Conservation (phyloP, 192 early-diverging fungal genomes). For the Irineochytrium annulatum region DNA sequence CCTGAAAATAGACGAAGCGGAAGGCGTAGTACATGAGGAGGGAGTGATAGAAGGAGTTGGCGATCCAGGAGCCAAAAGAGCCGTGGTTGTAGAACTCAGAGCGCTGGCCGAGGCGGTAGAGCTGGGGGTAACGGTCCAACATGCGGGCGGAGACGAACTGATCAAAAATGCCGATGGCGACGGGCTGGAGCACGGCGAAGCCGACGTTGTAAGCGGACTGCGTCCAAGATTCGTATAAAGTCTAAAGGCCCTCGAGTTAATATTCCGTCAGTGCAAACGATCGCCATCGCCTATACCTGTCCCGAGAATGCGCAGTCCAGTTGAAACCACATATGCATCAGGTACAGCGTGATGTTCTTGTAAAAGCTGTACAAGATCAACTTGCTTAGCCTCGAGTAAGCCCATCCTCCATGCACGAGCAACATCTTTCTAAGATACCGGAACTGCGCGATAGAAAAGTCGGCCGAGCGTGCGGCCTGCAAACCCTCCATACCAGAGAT, state of each 20-base stretch:
- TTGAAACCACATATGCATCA: constrained; percentile 97
- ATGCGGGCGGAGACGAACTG: constrained; percentile 89
- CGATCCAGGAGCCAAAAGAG: constrained; percentile 88
- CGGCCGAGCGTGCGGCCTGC: constrained; percentile 92
- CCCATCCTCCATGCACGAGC: constrained; percentile 96
- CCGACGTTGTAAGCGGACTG: constrained; percentile 91
- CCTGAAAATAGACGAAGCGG: constrained; percentile 61
- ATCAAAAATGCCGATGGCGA: constrained; percentile 97
- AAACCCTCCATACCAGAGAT: constrained; percentile 95
- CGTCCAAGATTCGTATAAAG: constrained; percentile 98
- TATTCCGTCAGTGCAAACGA: not conserved
- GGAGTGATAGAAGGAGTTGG: constrained; percentile 92
- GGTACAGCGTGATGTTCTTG: constrained; percentile 97
- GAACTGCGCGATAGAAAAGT: constrained; percentile 99
- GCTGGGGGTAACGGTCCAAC: constrained; percentile 94
- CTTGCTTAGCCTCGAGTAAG: constrained; percentile 91
- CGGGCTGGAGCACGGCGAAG: constrained; percentile 91
- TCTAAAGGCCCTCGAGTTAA: constrained; percentile 49
- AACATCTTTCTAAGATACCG: constrained; percentile 89
- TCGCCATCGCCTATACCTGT: constrained; percentile 28
- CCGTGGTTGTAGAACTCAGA: constrained; percentile 72
- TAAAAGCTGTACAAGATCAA: constrained; percentile 98
- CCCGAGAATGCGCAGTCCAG: constrained; percentile 95
- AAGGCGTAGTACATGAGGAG: constrained; percentile 73
- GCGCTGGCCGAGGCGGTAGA: constrained; percentile 69